Evolutionary conservation across 495 filamentous ascomycete genomes (phyloP).

Genomic region (Podospora comata): DNA sequence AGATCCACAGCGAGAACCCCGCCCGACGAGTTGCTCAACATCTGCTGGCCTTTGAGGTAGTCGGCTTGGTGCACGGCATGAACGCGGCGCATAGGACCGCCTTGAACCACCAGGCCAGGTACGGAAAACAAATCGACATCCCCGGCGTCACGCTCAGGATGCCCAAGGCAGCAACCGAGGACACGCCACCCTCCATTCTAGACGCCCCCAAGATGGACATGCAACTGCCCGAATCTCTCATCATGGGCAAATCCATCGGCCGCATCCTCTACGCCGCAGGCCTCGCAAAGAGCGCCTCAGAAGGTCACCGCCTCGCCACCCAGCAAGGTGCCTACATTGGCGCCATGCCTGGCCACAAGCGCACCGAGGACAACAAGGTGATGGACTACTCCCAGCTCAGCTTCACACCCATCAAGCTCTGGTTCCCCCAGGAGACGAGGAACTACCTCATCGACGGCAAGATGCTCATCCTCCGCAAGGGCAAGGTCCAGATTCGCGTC

Average conservation of each 20-base stretch:
- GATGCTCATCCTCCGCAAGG: constrained; percentile 65
- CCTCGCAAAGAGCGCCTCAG: constrained; percentile 59
- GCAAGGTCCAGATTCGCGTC: constrained; percentile 77
- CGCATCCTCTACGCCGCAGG: constrained; percentile 66
- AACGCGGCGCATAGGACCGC: constrained; percentile 54
- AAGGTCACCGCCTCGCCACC: constrained; percentile 61
- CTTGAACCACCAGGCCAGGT: constrained; percentile 58
- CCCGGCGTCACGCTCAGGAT: background rate
- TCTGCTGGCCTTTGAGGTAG: constrained; percentile 72
- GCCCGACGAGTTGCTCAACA: constrained; percentile 76
- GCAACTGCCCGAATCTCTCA: constrained; percentile 62
- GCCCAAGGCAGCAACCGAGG: constrained; percentile 12
- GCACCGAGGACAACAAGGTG: background rate
- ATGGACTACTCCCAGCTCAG: constrained; percentile 57
- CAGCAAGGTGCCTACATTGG: constrained; percentile 65
- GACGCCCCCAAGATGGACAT: constrained; percentile 54
- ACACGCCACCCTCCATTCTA: constrained; percentile 42
- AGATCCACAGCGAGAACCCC: constrained; percentile 61
- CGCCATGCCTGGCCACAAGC: constrained; percentile 48
- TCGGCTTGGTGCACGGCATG: constrained; percentile 71
- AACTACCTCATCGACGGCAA: constrained; percentile 62
- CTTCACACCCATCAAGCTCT: constrained; percentile 60
- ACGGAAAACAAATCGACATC: constrained; percentile 25
- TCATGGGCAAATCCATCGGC: constrained; percentile 58
- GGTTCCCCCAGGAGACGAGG: constrained; percentile 53